Evolutionary conservation across 495 filamentous ascomycete species (phyloP), one percentile per base, ranked within the genome.

Genomic region (Trichoderma orchidacearum): DNA sequence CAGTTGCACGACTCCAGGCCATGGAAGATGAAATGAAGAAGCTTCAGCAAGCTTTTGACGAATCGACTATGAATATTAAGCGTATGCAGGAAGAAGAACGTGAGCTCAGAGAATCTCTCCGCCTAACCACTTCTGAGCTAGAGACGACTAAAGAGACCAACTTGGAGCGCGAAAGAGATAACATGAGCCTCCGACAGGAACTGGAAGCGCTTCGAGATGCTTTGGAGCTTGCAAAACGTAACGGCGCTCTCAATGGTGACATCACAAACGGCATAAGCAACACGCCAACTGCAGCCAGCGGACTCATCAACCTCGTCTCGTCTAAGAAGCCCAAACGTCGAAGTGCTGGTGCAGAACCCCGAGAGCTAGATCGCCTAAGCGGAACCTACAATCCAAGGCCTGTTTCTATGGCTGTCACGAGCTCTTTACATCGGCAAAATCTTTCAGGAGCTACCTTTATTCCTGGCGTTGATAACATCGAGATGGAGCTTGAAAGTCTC

Each of bases 261-360:
- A 62, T 86, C 55, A 69, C 74, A 35, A 95, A 95, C 65, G 89
- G 89, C 36, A 66, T 61, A 51, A 59, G 28, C 58, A 65, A 60
- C 51, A 59, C 69, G 11, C 75, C 78, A 56, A 66, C 77, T 23
- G 79, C 84, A 57, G 73, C 80, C 2, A 85, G 76, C 56, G 89
- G 90, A 54, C 79, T 99, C 55, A 96, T 99, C 75, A 97, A 97
- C 66, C 75, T 99, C 50, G 93, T 99, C 15, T 89, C 91, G 12
- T 88, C 89, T 21, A 99, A 97, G 81, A 96, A 95, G 75, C 90
- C 92, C 31, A 96, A 97, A 76, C 74, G 93, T 65, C 81, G 94
- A 51, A 97, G 93, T 69, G 93, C 89, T 53, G 93, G 93, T 30
- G 85, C 86, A n/a, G 91, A 95, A 66, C 83, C 79, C 59, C 81